Conservation (phyloP, 2,329 filamentous ascomycete genomes). For the Parascedosporium putredinis region DNA sequence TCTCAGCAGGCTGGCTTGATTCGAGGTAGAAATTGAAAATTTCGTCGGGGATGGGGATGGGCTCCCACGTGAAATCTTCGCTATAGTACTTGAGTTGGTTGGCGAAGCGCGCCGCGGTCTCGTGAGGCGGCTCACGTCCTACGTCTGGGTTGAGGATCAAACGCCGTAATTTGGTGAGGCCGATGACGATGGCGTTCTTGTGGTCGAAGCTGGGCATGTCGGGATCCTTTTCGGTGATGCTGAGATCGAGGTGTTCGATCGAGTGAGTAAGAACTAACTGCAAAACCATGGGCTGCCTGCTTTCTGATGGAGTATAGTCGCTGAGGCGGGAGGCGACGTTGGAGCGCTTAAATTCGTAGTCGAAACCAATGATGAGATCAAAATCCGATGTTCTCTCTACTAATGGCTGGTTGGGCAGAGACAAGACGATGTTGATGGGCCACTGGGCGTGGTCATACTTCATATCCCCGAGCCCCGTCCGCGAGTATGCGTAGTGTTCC, state of each 20-base stretch:
- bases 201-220: slow-evolving; percentile 27
- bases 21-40: slow-evolving; percentile 37
- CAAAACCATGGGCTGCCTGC: slow-evolving; percentile 33
- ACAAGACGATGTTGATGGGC: slow-evolving; percentile 30
- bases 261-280: slow-evolving; percentile 39
- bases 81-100: slow-evolving; percentile 31
- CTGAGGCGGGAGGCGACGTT: slow-evolving; percentile 15
- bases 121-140: slow-evolving; percentile 30
- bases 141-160: slow-evolving; percentile 30
- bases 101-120: slow-evolving; percentile 36
- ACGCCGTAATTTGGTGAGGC: slow-evolving; percentile 23
- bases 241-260: slow-evolving; percentile 43
- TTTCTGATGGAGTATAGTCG: slow-evolving; percentile 7
- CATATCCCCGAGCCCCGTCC: slow-evolving; percentile 20
- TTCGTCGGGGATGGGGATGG: slow-evolving; percentile 34
- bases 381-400: slow-evolving; percentile 27
- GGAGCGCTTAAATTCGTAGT: slow-evolving; percentile 36
- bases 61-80: slow-evolving; percentile 33
- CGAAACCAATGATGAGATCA: slow-evolving; percentile 44
- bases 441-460: slow-evolving; percentile 20
- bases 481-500: slow-evolving; percentile 25
- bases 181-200: slow-evolving; percentile 33
- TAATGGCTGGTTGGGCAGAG: slow-evolving; percentile 27
- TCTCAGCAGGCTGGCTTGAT: slow-evolving; percentile 22
- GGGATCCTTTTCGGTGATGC: slow-evolving; percentile 17